These are phyloP conservation scores for Coleophoma crateriformis DNA, from an alignment of 2,329 filamentous ascomycete species.

Conservation along the genomic window DNA sequence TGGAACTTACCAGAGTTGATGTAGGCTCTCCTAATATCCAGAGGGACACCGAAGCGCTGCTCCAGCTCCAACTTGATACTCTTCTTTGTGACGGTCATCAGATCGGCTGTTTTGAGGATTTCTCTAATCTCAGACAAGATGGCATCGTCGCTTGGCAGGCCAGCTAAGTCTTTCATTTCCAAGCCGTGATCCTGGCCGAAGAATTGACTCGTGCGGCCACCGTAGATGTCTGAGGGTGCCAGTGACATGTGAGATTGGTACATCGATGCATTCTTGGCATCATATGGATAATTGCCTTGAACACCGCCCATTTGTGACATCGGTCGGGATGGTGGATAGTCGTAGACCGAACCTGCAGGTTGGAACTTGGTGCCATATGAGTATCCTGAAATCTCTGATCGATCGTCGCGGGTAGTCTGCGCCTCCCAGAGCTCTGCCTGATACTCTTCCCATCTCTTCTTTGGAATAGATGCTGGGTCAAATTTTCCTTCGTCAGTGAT, in stretches of 20 bases:
- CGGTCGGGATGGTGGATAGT: slow-evolving; percentile 48
- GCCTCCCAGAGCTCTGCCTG: slow-evolving; percentile 96
- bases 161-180: slow-evolving; percentile 66
- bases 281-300: slow-evolving; percentile 16
- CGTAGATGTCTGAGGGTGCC: slow-evolving; percentile 61
- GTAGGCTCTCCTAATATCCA: slow-evolving; percentile 86
- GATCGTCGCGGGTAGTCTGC: slow-evolving; percentile 68
- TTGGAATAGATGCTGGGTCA: slow-evolving; percentile 84
- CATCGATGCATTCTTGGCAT: slow-evolving; percentile 23
- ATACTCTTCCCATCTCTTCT: slow-evolving; percentile 99
- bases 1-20: slow-evolving; percentile 78
- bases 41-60: slow-evolving; percentile 76
- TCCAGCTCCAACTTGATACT: slow-evolving; percentile 92
- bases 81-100: slow-evolving; percentile 99
- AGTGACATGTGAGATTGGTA: slow-evolving; percentile 69
- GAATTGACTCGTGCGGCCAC: slow-evolving; percentile 44
- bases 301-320: slow-evolving; percentile 31
- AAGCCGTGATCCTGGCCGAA: slow-evolving; percentile 51
- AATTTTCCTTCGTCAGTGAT: slow-evolving; percentile 98
- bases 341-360: slow-evolving; percentile 61
- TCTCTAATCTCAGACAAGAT: slow-evolving; percentile 91
- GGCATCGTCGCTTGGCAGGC: slow-evolving; percentile 82
- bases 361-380: slow-evolving; percentile 84
- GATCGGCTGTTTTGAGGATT: slow-evolving; percentile 82
- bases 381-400: slow-evolving; percentile 86